A percentile compares a stretch with the other conserved stretches of the same genome.
Conservation (phyloP, 164 flowering plant species). For the Cinnamomum chago region DNA sequence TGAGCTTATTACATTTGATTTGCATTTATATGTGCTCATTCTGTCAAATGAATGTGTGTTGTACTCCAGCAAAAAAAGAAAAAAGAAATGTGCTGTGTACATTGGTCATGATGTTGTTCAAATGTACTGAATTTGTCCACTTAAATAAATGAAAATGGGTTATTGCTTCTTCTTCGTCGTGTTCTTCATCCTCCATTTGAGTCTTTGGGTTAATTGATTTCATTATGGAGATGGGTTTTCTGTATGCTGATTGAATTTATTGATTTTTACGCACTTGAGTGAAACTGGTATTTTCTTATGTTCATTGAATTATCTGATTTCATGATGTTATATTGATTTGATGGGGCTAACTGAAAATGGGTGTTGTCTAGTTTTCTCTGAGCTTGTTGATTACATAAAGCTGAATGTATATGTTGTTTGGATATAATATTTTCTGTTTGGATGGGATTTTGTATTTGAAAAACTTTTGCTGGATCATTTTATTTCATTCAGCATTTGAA, state of each 20-base stretch:
- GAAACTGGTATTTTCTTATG: background rate
- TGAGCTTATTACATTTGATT: background rate
- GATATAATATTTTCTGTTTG: too few species aligned
- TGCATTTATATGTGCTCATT: too few species aligned
- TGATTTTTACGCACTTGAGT: background rate
- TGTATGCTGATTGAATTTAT: background rate
- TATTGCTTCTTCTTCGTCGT: too few species aligned
- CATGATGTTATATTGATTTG: background rate
- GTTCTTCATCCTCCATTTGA: too few species aligned
- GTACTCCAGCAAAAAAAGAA: too few species aligned
- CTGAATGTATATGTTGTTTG: background rate
- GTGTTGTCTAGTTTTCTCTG: background rate
- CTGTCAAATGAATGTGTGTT: background rate
- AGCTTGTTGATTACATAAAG: background rate
- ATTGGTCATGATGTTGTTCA: too few species aligned
- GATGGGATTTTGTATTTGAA: background rate
- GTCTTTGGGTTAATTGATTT: too few species aligned
- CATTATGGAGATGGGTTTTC: background rate
- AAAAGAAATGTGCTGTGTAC: too few species aligned
- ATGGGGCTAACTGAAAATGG: background rate
- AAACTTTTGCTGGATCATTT: background rate
- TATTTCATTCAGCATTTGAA: background rate
- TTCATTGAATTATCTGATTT: background rate
- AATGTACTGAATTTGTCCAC: too few species aligned
- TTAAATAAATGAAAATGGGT: too few species aligned